Conservation (phyloP, 2,329 filamentous ascomycete genomes). For the Claviceps pazoutovae region DNA sequence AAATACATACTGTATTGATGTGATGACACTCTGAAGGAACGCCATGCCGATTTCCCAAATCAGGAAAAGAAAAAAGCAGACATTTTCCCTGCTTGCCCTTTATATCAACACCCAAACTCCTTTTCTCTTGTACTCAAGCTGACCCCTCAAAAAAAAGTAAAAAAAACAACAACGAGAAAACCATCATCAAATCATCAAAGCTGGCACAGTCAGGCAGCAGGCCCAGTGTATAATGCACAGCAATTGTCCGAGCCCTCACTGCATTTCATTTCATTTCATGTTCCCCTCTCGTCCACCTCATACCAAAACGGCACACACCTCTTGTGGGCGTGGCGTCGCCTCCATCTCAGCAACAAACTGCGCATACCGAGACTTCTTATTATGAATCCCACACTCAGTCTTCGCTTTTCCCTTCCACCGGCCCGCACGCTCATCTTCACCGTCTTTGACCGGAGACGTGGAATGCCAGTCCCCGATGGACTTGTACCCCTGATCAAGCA, state of each 20-base stretch:
- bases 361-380: conserved; percentile 87
- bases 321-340: conserved; percentile 41
- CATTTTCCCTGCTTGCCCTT: background rate
- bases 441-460: conserved; percentile 74
- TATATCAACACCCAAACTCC: background rate
- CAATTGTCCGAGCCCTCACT: no score
- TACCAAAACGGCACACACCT: conserved; percentile 16
- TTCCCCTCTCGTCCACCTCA: conserved; percentile 4
- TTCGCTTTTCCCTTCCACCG: conserved; percentile 94
- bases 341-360: conserved; percentile 68
- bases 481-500: conserved; percentile 93
- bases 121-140: background rate
- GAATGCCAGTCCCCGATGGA: conserved; percentile 98
- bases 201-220: no score
- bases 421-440: conserved; percentile 90
- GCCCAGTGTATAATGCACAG: no score
- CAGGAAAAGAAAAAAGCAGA: no score
- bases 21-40: background rate
- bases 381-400: conserved; percentile 98
- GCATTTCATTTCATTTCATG: background rate
- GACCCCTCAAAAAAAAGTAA: background rate
- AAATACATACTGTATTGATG: background rate
- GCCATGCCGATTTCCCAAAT: background rate
- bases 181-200: background rate
- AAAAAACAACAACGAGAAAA: background rate